Conservation (phyloP, 2,329 filamentous ascomycete species). For the Hypoxylon sp. region DNA sequence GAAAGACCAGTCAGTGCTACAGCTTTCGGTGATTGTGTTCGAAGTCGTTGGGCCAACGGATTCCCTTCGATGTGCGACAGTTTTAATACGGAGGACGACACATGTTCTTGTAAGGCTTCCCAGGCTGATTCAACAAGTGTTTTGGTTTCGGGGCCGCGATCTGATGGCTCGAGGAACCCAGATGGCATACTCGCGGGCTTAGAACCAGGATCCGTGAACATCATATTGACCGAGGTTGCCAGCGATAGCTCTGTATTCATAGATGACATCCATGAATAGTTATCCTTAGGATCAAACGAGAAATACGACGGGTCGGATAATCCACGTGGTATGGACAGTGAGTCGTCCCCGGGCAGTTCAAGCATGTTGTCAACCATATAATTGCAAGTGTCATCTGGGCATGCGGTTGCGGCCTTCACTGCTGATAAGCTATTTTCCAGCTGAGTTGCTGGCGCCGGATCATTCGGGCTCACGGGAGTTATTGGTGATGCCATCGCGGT, state of each 20-base stretch:
- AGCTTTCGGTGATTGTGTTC: slow-evolving; percentile 56
- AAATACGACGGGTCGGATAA: slow-evolving; percentile 57
- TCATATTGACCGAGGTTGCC: slow-evolving; percentile 56
- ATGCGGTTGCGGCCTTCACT: slow-evolving; percentile 46
- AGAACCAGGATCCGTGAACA: slow-evolving; percentile 53
- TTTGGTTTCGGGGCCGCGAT: slow-evolving; percentile 54
- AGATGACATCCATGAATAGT: slow-evolving; percentile 54
- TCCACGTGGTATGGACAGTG: slow-evolving; percentile 54
- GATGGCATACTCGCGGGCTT: slow-evolving; percentile 44
- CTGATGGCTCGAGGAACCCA: slow-evolving; percentile 44
- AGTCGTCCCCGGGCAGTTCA: slow-evolving; percentile 62
- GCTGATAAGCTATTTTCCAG: slow-evolving; percentile 52
- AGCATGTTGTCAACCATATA: slow-evolving; percentile 53
- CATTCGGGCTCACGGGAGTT: slow-evolving; percentile 57
- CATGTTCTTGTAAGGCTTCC: slow-evolving; percentile 63
- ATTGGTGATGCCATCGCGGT: slow-evolving; percentile 64
- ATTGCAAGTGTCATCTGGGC: slow-evolving; percentile 51
- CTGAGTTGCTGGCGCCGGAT: slow-evolving; percentile 41
- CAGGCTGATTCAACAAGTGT: slow-evolving; percentile 62
- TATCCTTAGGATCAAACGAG: slow-evolving; percentile 54
- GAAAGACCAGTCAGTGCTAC: slow-evolving; percentile 61
- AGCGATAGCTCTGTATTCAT: slow-evolving; percentile 56
- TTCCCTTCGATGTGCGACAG: slow-evolving; percentile 60
- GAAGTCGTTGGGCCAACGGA: slow-evolving; percentile 60
- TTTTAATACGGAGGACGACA: slow-evolving; percentile 62